Conservation (phyloP, 1,139 yeast species). For the Schizosaccharomyces versatilis region DNA sequence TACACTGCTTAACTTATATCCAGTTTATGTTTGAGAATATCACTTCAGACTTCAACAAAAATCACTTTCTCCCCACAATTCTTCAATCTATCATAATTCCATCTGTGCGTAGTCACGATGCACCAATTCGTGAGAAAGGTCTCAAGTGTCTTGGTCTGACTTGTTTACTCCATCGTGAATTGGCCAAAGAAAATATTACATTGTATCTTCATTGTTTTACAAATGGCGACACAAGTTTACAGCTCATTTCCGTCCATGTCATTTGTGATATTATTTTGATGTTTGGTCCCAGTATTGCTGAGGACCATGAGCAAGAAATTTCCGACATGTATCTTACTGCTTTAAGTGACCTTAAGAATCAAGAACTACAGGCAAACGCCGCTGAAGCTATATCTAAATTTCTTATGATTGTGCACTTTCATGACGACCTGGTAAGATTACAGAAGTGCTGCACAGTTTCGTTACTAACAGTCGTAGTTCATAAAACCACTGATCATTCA, state of each 20-base stretch:
- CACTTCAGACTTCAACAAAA: conserved; percentile 38
- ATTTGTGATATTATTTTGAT: conserved; percentile 60
- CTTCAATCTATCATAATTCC: conserved; percentile 65
- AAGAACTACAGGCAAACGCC: conserved; percentile 52
- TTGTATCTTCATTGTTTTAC: conserved; percentile 45
- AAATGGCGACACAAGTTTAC: conserved; percentile 37
- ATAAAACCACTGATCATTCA: conserved; percentile 26
- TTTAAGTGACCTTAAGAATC: conserved; percentile 19
- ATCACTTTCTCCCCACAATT: conserved; percentile 48
- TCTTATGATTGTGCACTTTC: conserved; percentile 45
- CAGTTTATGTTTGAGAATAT: conserved; percentile 50
- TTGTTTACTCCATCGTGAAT: conserved; percentile 40
- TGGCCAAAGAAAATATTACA: conserved; percentile 39
- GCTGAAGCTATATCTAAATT: conserved; percentile 79
- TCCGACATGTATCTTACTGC: conserved; percentile 5
- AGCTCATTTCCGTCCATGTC: conserved; percentile 41
- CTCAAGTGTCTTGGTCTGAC: conserved; percentile 59
- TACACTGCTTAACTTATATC: conserved; percentile 48
- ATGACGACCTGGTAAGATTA: conserved; percentile 31
- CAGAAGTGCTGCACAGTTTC: conserved; percentile 31
- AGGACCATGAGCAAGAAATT: conserved; percentile 14
- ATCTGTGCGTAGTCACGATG: conserved; percentile 42
- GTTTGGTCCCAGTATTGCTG: conserved; percentile 45
- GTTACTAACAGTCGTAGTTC: not conserved
- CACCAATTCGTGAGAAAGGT: conserved; percentile 44